Conservation (phyloP, 2,329 filamentous ascomycete genomes). For the Stachybotrys echinatus region DNA sequence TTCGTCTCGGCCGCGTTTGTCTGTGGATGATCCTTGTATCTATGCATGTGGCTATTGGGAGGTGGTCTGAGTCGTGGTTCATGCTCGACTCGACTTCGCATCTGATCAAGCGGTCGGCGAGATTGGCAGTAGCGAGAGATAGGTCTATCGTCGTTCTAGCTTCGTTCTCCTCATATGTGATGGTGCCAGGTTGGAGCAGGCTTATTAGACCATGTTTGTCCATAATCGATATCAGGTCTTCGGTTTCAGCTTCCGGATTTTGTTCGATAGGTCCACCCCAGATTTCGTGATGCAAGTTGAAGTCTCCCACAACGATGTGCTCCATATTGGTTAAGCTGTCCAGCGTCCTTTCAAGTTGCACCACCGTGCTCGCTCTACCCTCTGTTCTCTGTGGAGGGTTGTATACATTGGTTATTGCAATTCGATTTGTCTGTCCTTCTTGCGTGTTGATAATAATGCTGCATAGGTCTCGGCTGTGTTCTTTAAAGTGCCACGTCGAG, state of each 20-base stretch:
- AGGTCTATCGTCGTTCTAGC: not conserved
- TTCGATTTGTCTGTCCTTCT: not conserved
- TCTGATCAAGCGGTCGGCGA: not conserved
- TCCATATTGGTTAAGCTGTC: not conserved
- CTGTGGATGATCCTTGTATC: not conserved
- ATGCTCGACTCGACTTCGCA: not conserved
- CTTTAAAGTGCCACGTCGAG: not conserved
- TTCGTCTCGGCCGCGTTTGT: not conserved
- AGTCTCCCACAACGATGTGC: conserved; percentile 1
- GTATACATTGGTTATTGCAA: conserved; percentile 2
- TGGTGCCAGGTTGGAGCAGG: not conserved
- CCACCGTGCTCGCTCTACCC: not conserved
- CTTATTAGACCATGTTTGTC: conserved; percentile 1
- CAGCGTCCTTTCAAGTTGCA: not conserved
- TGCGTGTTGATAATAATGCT: not conserved
- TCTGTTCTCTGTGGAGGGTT: not conserved
- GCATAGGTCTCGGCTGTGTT: not conserved
- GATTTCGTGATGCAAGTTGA: conserved; percentile 1
- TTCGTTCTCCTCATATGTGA: not conserved
- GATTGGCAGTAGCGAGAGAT: not conserved
- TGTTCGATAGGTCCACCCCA: not conserved
- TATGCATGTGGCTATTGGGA: not conserved
- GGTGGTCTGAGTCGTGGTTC: not conserved
- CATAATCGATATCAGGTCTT: conserved; percentile 1
- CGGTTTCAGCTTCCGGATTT: not conserved